These are phyloP conservation scores for Sophora flavescens DNA, from an alignment of 306 rosid genomes.

Conservation along the genomic window DNA sequence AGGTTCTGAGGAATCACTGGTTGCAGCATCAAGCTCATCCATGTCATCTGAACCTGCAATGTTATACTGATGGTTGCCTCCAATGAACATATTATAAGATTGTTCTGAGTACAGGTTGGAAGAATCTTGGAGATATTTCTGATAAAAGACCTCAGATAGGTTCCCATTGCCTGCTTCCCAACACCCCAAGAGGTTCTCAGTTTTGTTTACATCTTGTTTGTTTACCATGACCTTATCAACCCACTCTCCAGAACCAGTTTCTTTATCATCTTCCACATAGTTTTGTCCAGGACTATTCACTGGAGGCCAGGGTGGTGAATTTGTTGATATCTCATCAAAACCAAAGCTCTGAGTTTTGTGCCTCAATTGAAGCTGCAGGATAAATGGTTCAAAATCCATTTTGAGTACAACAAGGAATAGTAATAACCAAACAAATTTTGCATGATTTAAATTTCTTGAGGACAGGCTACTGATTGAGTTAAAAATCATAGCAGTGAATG, in stretches of 20 bases:
- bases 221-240: constrained; percentile 98
- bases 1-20: constrained; percentile 95
- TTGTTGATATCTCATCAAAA: constrained; percentile 81
- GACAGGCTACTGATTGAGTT: not conserved
- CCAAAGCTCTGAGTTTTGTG: constrained; percentile 77
- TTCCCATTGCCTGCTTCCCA: constrained; percentile 81
- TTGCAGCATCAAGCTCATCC: constrained; percentile 91
- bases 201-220: constrained; percentile 77
- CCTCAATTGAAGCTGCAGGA: constrained; percentile 66
- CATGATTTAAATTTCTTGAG: not conserved
- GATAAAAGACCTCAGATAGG: constrained; percentile 74
- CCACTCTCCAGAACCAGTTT: constrained; percentile 81
- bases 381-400: constrained; percentile 7
- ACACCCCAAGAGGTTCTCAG: constrained; percentile 65
- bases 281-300: constrained; percentile 63
- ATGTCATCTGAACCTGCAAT: constrained; percentile 68
- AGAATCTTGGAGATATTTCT: constrained; percentile 87
- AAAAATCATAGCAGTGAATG: constrained; percentile 8
- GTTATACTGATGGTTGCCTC: constrained; percentile 66
- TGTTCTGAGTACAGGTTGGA: constrained; percentile 73
- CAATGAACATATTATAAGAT: constrained; percentile 71
- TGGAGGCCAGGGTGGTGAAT: constrained; percentile 95
- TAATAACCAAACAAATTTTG: constrained; percentile 22
- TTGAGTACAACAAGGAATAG: constrained; percentile 27
- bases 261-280: constrained; percentile 75